A percentile compares a stretch with the other conserved stretches of the same genome.
These are phyloP conservation scores for Monosporozyma unispora DNA, from an alignment of 805 yeast species.

Conservation along the genomic window DNA sequence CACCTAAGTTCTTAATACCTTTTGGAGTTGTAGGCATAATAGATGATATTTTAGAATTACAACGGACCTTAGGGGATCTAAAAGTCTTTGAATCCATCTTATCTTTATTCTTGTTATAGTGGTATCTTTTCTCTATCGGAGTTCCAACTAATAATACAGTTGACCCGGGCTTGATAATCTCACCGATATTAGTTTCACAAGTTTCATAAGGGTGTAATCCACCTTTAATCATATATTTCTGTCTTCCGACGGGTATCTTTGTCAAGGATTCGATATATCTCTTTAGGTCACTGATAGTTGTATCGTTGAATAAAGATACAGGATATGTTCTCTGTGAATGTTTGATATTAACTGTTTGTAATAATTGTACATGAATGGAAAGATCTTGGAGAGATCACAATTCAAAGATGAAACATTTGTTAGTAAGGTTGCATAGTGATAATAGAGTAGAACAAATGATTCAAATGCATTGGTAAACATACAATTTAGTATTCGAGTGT, in stretches of 20 bases:
- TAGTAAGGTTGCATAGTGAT: too few species aligned
- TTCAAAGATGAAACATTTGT: neutral
- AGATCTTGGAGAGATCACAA: neutral
- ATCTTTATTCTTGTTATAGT: neutral
- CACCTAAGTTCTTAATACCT: conserved; percentile 88
- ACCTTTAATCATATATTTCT: conserved; percentile 81
- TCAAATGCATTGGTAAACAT: neutral
- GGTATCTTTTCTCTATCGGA: conserved; percentile 33
- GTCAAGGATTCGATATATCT: conserved; percentile 61
- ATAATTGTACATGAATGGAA: too few species aligned
- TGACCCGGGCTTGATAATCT: conserved; percentile 54
- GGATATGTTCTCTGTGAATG: conserved; percentile 62
- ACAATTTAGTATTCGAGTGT: neutral
- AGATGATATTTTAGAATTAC: neutral
- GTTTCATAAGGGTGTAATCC: conserved; percentile 61
- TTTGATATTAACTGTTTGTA: conserved; percentile 35
- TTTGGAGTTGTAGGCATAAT: conserved; percentile 43
- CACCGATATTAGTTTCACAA: conserved; percentile 28
- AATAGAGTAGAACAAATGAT: too few species aligned
- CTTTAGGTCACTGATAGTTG: conserved; percentile 48
- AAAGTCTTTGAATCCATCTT: neutral
- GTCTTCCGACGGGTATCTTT: conserved; percentile 74
- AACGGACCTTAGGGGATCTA: neutral
- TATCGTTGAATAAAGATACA: conserved; percentile 23
- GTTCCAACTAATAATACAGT: conserved; percentile 84